Conservation (phyloP, 768 basidiomycete genomes). For the Auricularia heimuer region DNA sequence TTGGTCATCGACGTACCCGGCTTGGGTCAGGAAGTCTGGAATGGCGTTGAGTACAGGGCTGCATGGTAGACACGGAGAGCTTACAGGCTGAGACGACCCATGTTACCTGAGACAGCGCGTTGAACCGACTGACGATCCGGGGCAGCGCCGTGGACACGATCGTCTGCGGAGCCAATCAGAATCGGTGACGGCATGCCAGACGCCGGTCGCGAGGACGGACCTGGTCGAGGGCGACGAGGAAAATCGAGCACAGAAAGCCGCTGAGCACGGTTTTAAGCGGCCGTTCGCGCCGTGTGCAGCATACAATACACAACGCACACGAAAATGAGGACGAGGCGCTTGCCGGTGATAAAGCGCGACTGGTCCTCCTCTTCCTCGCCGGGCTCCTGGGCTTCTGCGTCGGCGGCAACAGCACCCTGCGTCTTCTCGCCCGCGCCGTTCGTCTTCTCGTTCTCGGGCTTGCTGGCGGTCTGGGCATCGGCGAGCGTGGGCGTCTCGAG, state of each 20-base stretch:
- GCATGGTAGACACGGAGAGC: conserved; percentile 4
- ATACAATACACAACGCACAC: background rate
- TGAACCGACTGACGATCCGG: conserved; percentile 21
- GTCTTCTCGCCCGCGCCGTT: background rate
- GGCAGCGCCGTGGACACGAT: conserved; percentile 27
- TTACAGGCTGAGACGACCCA: conserved; percentile 16
- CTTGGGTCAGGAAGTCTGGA: conserved; percentile 19
- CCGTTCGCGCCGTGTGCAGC: background rate
- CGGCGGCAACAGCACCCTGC: background rate
- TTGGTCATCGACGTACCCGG: conserved; percentile 6
- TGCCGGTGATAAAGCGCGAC: background rate
- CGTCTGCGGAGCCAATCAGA: conserved; percentile 13
- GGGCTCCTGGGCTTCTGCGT: background rate
- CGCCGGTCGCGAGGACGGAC: too few species aligned
- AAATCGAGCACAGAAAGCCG: conserved; percentile 9
- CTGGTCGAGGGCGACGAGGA: conserved; percentile 25
- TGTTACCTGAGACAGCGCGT: conserved; percentile 19
- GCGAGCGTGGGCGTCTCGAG: background rate
- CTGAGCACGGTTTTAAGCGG: background rate
- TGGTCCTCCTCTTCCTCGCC: background rate
- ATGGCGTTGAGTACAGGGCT: conserved; percentile 3
- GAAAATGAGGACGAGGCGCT: background rate
- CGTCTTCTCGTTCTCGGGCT: background rate
- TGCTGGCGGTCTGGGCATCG: background rate
- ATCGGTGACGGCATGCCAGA: too few species aligned